These are phyloP conservation scores for Tylopilus subfusipes DNA, from an alignment of 768 basidiomycete genomes.

Conservation along the genomic window DNA sequence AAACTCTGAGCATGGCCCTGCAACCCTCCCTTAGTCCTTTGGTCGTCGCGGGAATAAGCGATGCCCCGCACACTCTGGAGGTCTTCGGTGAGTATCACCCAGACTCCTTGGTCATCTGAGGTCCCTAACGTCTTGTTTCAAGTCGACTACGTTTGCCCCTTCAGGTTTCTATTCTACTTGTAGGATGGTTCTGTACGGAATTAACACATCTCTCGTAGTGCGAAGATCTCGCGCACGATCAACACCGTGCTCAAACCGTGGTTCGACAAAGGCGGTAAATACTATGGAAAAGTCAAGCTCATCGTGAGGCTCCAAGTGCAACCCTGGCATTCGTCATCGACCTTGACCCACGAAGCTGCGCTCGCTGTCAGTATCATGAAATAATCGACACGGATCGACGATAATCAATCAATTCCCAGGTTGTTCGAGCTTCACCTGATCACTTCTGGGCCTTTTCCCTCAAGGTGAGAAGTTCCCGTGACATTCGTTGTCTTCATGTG, in stretches of 20 bases:
- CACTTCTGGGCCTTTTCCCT: constrained; percentile 78
- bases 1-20: constrained; percentile 61
- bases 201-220: constrained; percentile 35
- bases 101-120: neutral
- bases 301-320: constrained; percentile 71
- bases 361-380: constrained; percentile 54
- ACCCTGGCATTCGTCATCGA: constrained; percentile 78
- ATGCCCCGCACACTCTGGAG: constrained; percentile 76
- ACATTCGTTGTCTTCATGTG: neutral
- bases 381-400: neutral
- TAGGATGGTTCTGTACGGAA: neutral
- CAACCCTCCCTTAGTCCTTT: constrained; percentile 69
- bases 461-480: constrained; percentile 39
- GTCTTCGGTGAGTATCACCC: constrained; percentile 55
- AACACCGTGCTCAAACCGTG: constrained; percentile 59
- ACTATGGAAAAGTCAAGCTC: constrained; percentile 68
- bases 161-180: constrained; percentile 43
- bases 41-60: constrained; percentile 53
- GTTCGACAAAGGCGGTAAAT: constrained; percentile 55
- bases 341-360: constrained; percentile 75
- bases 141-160: constrained; percentile 91
- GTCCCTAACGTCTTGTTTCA: neutral
- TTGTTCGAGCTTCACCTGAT: constrained; percentile 66
- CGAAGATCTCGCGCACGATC: constrained; percentile 58
- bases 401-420: constrained; percentile 37